Percentiles rank a stretch among this genome's conserved stretches.
Conservation (phyloP, 495 filamentous ascomycete species). For the Neurospora sublineolata region DNA sequence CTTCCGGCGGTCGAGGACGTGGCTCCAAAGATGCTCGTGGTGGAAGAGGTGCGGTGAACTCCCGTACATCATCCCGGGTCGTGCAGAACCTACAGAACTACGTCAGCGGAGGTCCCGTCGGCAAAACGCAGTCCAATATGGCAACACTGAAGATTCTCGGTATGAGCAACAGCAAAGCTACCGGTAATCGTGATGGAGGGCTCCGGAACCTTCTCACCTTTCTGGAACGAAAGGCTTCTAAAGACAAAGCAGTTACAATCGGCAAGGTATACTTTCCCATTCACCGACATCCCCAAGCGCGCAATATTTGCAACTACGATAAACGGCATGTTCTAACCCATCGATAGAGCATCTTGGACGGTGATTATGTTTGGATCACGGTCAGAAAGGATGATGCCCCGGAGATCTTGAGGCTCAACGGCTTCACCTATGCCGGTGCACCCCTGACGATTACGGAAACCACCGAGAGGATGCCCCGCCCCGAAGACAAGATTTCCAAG, state of each 20-base stretch:
- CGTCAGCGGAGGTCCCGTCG: neutral
- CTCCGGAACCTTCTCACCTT: slow-evolving; percentile 60
- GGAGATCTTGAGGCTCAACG: slow-evolving; percentile 50
- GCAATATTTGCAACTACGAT: slow-evolving; percentile 8
- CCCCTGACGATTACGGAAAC: slow-evolving; percentile 40
- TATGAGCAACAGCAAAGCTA: slow-evolving; percentile 66
- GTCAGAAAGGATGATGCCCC: slow-evolving; percentile 51
- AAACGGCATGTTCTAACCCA: slow-evolving; percentile 53
- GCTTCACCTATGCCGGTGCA: slow-evolving; percentile 52
- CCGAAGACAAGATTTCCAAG: slow-evolving; percentile 21
- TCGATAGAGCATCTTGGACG: slow-evolving; percentile 57
- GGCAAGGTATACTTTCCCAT: slow-evolving; percentile 64
- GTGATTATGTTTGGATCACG: slow-evolving; percentile 56
- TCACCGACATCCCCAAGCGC: neutral
- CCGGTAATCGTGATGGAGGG: slow-evolving; percentile 57
- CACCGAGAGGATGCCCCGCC: slow-evolving; percentile 16
- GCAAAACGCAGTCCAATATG: slow-evolving; percentile 16
- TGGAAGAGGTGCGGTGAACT: slow-evolving; percentile 2
- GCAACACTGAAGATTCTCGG: slow-evolving; percentile 49
- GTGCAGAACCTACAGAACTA: slow-evolving; percentile 13
- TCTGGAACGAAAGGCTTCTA: slow-evolving; percentile 66
- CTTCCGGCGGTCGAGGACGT: slow-evolving; percentile 18
- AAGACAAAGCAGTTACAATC: slow-evolving; percentile 52
- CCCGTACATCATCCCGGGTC: slow-evolving; percentile 9
- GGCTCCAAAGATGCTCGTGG: slow-evolving; percentile 5